Percentiles rank a stretch among this genome's conserved stretches.
These are phyloP conservation scores for Phytopythium helicoides DNA, from an alignment of 352 stramenopile species.

Conservation along the genomic window DNA sequence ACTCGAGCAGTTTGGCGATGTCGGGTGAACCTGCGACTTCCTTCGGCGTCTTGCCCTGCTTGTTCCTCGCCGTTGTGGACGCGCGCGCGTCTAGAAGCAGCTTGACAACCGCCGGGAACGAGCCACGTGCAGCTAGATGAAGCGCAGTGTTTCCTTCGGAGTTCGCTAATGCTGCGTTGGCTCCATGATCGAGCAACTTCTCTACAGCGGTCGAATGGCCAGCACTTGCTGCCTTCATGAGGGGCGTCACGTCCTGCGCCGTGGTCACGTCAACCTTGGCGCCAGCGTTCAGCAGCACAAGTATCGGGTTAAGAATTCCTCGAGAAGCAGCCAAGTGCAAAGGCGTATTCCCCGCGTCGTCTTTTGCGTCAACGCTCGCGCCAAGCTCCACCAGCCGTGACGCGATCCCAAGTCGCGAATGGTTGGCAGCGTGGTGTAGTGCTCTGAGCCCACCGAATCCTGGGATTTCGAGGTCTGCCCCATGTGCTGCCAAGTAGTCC, in stretches of 20 bases:
- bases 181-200: conserved; percentile 84
- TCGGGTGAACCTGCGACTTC: conserved; percentile 65
- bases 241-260: conserved; percentile 71
- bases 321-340: conserved; percentile 80
- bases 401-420: conserved; percentile 59
- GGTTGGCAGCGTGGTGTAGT: conserved; percentile 86
- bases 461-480: conserved; percentile 60
- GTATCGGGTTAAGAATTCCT: conserved; percentile 85
- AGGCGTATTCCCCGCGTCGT: conserved; percentile 85
- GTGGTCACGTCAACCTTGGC: conserved; percentile 79
- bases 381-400: conserved; percentile 74
- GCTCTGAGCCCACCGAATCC: conserved; percentile 81
- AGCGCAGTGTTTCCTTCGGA: conserved; percentile 81
- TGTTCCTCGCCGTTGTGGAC: conserved; percentile 55
- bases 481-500: conserved; percentile 67
- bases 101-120: conserved; percentile 72
- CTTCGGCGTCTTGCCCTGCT: conserved; percentile 70
- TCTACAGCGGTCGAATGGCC: conserved; percentile 81
- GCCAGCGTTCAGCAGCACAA: conserved; percentile 67
- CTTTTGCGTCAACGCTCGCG: conserved; percentile 67
- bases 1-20: conserved; percentile 57
- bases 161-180: conserved; percentile 63
- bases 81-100: conserved; percentile 58
- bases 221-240: conserved; percentile 85
- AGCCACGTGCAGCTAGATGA: conserved; percentile 78